Conservation (phyloP, 2,329 filamentous ascomycete species). For the Dactylonectria macrodidyma region DNA sequence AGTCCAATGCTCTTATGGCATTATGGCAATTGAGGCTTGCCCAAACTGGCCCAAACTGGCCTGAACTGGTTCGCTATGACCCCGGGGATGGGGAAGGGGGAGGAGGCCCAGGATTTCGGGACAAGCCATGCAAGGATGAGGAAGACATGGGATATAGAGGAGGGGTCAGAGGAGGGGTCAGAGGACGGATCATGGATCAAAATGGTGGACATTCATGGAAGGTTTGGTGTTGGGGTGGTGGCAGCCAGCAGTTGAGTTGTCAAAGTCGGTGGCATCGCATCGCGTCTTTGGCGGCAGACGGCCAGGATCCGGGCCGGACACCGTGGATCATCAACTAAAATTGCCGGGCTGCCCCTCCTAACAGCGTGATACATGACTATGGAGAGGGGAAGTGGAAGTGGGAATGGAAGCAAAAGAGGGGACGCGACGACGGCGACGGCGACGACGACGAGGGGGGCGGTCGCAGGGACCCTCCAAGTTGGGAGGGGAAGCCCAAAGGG, state of each 20-base stretch:
- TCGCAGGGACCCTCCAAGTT: slow-evolving; percentile 18
- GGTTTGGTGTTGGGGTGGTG: slow-evolving; percentile 1
- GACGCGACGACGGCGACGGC: slow-evolving; percentile 11
- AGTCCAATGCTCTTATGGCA: background rate
- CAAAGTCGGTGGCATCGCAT: slow-evolving; percentile 23
- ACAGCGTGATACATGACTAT: slow-evolving; percentile 29
- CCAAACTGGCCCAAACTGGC: background rate
- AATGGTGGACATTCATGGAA: background rate
- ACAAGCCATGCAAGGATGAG: slow-evolving; percentile 22
- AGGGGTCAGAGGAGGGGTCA: background rate
- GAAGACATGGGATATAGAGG: slow-evolving; percentile 18
- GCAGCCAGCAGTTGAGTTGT: background rate
- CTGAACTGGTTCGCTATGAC: background rate
- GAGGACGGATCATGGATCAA: no score
- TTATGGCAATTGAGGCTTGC: background rate
- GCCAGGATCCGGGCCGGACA: slow-evolving; percentile 35
- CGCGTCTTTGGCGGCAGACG: slow-evolving; percentile 6
- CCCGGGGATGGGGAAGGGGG: background rate
- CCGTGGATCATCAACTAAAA: slow-evolving; percentile 41
- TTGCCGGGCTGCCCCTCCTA: slow-evolving; percentile 29
- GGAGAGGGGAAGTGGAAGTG: slow-evolving; percentile 9
- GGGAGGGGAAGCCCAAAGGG: slow-evolving; percentile 13
- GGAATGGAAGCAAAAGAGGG: slow-evolving; percentile 18
- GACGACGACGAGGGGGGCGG: slow-evolving; percentile 1
- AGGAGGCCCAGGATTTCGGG: slow-evolving; percentile 24